phyloP scores from a whole-genome alignment of 164 flowering plant genomes.

The Chimonanthus praecox region DNA sequence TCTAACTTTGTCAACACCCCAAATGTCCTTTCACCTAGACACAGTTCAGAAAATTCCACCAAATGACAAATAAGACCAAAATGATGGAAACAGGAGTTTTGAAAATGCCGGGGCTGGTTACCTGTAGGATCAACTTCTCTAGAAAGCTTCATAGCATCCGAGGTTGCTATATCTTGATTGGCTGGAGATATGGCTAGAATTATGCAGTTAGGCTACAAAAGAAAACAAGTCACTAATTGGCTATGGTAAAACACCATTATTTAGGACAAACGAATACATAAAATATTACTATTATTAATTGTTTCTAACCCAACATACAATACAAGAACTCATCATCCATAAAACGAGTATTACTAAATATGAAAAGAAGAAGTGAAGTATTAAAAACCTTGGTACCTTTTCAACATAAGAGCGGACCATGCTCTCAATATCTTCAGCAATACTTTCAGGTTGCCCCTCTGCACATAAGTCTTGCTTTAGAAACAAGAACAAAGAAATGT shows the following conservation, averaged over 20 bases:
- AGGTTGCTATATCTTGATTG: conserved; percentile 71
- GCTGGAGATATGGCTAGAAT: conserved; percentile 72
- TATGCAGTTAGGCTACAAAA: conserved; percentile 56
- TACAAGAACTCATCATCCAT: neutral
- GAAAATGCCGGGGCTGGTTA: conserved; percentile 4
- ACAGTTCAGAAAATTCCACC: neutral
- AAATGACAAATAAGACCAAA: neutral
- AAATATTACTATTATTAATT: too few relatives aligned
- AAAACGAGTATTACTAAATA: neutral
- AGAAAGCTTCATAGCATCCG: conserved; percentile 69
- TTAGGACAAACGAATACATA: too few relatives aligned
- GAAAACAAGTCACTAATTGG: neutral
- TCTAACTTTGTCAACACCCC: conserved; percentile 72
- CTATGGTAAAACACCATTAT: too few relatives aligned
- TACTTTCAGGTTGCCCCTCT: conserved; percentile 78
- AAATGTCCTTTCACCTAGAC: conserved; percentile 64
- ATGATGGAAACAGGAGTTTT: neutral
- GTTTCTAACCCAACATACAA: too few relatives aligned
- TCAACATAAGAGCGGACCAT: conserved; percentile 87
- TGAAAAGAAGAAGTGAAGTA: neutral
- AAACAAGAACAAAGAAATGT: neutral
- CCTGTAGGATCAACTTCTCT: conserved; percentile 74
- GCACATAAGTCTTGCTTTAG: neutral
- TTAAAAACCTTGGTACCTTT: conserved; percentile 46
- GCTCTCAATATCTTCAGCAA: conserved; percentile 76